These are phyloP conservation scores for Blepharisma undulans DNA, from an alignment of 169 alveolate species.

Conservation along the genomic window DNA sequence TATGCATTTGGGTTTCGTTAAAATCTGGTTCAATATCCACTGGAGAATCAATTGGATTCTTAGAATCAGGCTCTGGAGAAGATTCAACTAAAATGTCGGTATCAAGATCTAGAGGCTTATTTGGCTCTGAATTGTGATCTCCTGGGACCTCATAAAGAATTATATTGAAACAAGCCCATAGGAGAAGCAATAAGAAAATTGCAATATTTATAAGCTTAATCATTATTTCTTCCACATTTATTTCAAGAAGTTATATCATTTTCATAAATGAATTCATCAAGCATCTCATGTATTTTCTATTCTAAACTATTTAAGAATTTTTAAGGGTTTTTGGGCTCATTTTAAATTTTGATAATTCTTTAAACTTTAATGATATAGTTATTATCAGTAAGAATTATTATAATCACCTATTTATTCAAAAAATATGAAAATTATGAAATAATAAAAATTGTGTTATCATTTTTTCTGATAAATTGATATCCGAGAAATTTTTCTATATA, in stretches of 20 bases:
- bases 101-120: neutral
- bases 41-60: neutral
- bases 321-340: neutral
- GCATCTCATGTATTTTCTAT: neutral
- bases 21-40: neutral
- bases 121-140: neutral
- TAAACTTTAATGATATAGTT: too few species aligned
- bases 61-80: neutral
- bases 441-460: too few species aligned
- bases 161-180: neutral
- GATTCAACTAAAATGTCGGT: neutral
- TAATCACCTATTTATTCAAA: too few species aligned
- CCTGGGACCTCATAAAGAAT: neutral
- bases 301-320: too few species aligned
- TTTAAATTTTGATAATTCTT: too few species aligned
- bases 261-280: neutral
- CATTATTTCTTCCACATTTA: neutral
- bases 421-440: too few species aligned
- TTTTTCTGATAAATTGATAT: too few species aligned
- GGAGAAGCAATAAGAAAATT: neutral
- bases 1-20: neutral
- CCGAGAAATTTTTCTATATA: too few species aligned
- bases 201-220: neutral
- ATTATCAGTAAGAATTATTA: too few species aligned
- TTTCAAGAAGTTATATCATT: too few species aligned